A percentile compares a stretch with the other conserved stretches of the same genome.
These are phyloP conservation scores for Betula pendula DNA, from an alignment of 306 rosid species.

Conservation along the genomic window DNA sequence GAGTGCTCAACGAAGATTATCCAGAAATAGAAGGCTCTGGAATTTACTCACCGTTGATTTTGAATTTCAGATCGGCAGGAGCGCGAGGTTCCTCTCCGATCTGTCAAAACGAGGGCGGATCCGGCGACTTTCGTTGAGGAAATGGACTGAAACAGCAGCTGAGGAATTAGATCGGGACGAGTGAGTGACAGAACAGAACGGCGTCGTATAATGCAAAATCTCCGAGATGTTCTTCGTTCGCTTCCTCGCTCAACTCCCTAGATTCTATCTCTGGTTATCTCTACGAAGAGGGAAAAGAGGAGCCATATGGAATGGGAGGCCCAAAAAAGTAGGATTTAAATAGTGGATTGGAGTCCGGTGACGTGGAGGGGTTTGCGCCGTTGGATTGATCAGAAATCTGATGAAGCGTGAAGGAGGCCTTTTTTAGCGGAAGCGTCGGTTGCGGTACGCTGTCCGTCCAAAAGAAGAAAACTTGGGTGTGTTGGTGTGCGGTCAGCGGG, in stretches of 20 bases:
- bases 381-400: slow-evolving; percentile 16
- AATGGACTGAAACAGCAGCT: not conserved
- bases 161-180: slow-evolving; percentile 2
- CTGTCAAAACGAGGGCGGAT: slow-evolving; percentile 19
- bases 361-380: slow-evolving; percentile 24
- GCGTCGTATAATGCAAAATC: slow-evolving; percentile 8
- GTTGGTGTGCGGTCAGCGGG: slow-evolving; percentile 3
- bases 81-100: slow-evolving; percentile 2
- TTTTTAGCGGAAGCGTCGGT: not conserved
- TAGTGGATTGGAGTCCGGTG: not conserved
- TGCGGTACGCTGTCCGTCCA: not conserved
- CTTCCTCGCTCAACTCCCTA: not conserved
- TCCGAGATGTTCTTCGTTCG: not conserved
- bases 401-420: not conserved
- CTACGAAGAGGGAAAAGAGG: not conserved
- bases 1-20: not conserved
- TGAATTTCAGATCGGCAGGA: not conserved
- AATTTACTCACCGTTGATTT: not conserved
- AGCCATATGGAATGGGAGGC: not conserved
- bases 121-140: not conserved
- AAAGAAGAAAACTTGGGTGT: not conserved
- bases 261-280: not conserved
- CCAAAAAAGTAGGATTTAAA: slow-evolving; percentile 17
- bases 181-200: not conserved
- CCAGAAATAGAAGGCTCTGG: not conserved